Evolutionary conservation across 768 basidiomycete genomes (phyloP), one percentile per base, ranked within the genome.

Genomic region (Gloeostereum incarnatum): DNA sequence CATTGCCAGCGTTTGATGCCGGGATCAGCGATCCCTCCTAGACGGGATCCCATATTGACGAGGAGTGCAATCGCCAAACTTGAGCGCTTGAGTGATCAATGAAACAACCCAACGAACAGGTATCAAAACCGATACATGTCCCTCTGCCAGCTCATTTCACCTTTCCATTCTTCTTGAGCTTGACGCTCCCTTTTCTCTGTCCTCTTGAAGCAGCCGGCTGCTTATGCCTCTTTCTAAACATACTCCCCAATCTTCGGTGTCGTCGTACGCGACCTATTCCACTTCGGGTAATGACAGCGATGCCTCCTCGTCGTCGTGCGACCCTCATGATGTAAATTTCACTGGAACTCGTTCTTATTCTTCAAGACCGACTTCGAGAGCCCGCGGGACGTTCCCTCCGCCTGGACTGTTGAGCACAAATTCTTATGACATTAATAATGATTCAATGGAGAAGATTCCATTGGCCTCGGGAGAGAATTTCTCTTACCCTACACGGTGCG

Each of bases 361-460:
- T 9, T 3, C 18, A 9, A 18, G 13, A 8, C 18, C 17, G 13
- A 22, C n/a, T 17, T 24, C 17, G 18, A 13, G n/a, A 22, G 8
- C 8, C 17, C 13, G 19, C 9, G n/a, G 24, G 18, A 14, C 22
- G 5, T 24, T 21, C 19, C 35, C 20, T 21, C 35, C 35, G 18
- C 18, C 35, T n/a, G 18, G 20, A 21, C n/a, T 25, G 13, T n/a
- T 13, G 3, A 22, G n/a, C 13, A 20, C 35, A 22, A 36, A 19
- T 36, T 19, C 35, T 11, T 36, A 36, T 20, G 35, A 36, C 13
- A 20, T 11, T 19, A 22, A 24, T 36, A n/a, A 20, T n/a, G 33
- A 34, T 34, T 13, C 33, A 20, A 34, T 34, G 33, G 35, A 36
- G 24, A 36, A 36, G 22, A 22, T 36, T n/a, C 35, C 35, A 13